These are phyloP conservation scores for Beauveria pseudobassiana DNA, from an alignment of 2,329 filamentous ascomycete genomes.

Conservation along the genomic window DNA sequence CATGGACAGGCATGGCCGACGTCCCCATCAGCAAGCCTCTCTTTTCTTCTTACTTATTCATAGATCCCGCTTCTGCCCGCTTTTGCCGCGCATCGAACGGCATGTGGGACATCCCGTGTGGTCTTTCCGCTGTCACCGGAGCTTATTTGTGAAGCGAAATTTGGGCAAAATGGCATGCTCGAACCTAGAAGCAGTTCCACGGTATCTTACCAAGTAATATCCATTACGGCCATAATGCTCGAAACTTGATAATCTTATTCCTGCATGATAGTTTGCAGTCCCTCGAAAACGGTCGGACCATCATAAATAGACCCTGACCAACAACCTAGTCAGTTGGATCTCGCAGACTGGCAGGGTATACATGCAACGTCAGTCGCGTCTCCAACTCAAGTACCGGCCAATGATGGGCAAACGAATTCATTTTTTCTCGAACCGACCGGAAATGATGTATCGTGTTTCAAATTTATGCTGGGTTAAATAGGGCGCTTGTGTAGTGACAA, in stretches of 20 bases:
- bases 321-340: neutral
- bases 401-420: neutral
- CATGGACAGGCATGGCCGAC: too few relatives aligned
- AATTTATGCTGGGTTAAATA: too few relatives aligned
- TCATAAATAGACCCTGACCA: neutral
- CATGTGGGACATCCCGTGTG: constrained; percentile 8
- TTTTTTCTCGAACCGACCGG: neutral
- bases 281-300: neutral
- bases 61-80: neutral
- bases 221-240: too few relatives aligned
- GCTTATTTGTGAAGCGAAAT: neutral
- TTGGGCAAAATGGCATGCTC: neutral
- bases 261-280: neutral
- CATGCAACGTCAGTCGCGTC: neutral
- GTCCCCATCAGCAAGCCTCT: too few relatives aligned
- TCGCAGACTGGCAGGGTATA: neutral
- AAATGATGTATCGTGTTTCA: neutral
- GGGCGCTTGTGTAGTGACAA: too few relatives aligned
- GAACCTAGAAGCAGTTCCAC: too few relatives aligned
- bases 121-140: neutral
- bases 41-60: too few relatives aligned
- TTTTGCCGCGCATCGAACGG: constrained; percentile 1
- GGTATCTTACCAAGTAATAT: too few relatives aligned
- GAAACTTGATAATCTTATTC: too few relatives aligned
- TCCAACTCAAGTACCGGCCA: neutral